Evolutionary conservation across 768 basidiomycete species (phyloP).

Genomic region (Agrocybe pediades): DNA sequence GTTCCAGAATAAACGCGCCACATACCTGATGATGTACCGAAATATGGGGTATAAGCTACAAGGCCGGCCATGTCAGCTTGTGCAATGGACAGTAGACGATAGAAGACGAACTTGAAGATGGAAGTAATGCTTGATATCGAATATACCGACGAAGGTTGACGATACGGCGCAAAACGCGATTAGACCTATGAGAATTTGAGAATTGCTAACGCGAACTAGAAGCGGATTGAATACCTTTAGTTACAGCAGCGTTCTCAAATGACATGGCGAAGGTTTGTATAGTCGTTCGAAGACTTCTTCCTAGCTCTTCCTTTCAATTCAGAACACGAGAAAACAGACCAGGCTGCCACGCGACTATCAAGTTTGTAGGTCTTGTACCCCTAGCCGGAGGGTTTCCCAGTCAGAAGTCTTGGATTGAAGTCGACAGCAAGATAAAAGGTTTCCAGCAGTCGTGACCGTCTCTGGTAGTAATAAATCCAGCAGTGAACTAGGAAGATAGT

Average conservation of each 20-base stretch:
- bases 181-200: conserved; percentile 50
- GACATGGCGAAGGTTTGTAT: conserved; percentile 41
- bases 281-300: too few species aligned
- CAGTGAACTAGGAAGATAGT: too few species aligned
- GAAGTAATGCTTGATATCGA: conserved; percentile 88
- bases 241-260: conserved; percentile 81
- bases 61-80: neutral
- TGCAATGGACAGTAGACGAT: conserved; percentile 7
- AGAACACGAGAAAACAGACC: too few species aligned
- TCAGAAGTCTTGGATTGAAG: too few species aligned
- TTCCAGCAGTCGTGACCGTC: too few species aligned
- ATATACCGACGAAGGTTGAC: conserved; percentile 75
- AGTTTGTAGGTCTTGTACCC: too few species aligned
- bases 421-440: too few species aligned
- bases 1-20: conserved; percentile 9
- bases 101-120: conserved; percentile 67
- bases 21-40: conserved; percentile 87
- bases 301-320: too few species aligned
- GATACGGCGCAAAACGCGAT: conserved; percentile 73
- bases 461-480: too few species aligned
- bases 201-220: neutral
- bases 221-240: conserved; percentile 60
- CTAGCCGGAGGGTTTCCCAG: too few species aligned
- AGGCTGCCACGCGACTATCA: too few species aligned
- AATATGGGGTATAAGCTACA: conserved; percentile 82